phyloP scores from a whole-genome alignment of 257 asterid species.

The Solanum chmielewskii region DNA sequence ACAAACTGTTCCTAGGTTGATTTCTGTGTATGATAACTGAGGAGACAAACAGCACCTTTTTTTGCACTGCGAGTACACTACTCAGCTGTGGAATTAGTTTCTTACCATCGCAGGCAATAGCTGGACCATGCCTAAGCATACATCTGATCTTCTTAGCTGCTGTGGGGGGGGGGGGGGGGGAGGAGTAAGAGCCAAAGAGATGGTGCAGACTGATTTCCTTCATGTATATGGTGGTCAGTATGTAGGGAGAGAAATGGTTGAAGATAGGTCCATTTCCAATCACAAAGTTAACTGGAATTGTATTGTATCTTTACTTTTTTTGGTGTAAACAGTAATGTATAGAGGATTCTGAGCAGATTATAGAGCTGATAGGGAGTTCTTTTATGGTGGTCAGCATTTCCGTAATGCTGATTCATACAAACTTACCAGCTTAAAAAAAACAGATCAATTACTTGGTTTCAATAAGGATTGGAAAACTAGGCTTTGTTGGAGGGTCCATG shows the following conservation, averaged over 20 bases:
- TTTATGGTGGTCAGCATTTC: not conserved
- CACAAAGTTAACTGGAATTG: not conserved
- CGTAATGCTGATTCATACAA: not conserved
- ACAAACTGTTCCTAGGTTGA: not conserved
- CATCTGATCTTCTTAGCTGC: not conserved
- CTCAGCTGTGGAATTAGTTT: not conserved
- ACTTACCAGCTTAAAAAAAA: not conserved
- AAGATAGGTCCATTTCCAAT: not conserved
- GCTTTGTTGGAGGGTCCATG: not conserved
- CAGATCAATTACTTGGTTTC: not conserved
- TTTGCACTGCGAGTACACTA: not conserved
- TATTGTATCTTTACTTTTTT: too few relatives aligned
- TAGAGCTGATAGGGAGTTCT: not conserved
- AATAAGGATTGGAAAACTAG: not conserved
- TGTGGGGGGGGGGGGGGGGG: not conserved
- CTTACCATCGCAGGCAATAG: not conserved
- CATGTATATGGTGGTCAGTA: not conserved
- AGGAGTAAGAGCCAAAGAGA: not conserved
- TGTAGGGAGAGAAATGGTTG: not conserved
- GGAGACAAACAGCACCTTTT: not conserved
- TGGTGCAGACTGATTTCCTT: not conserved
- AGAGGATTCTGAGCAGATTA: not conserved
- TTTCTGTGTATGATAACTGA: not conserved
- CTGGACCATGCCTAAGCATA: not conserved
- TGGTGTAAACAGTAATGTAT: not conserved